A percentile compares a stretch with the other conserved stretches of the same genome.
Conservation (phyloP, 345 rosid species). For the Gossypium ekmanianum region DNA sequence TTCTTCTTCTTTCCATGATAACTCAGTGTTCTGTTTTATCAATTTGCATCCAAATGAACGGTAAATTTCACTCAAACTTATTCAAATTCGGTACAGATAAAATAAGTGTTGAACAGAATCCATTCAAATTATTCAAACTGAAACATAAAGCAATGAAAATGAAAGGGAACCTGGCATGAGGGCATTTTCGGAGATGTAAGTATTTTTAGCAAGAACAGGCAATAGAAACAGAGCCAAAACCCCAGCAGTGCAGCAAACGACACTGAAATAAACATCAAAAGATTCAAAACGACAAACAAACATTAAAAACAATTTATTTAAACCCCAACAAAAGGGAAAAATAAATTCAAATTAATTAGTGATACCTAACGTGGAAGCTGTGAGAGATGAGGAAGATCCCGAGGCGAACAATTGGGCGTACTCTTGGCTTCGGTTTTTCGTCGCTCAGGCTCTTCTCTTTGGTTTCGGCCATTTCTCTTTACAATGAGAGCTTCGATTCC, state of each 20-base stretch:
- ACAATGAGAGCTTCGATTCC: background rate
- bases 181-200: constrained; percentile 95
- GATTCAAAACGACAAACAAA: background rate
- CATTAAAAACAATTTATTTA: background rate
- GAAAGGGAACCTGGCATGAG: constrained; percentile 84
- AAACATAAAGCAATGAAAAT: constrained; percentile 3
- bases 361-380: constrained; percentile 63
- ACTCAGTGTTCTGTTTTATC: background rate
- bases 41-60: background rate
- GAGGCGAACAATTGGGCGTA: constrained; percentile 75
- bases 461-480: constrained; percentile 11
- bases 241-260: constrained; percentile 71
- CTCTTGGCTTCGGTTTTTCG: constrained; percentile 28
- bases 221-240: constrained; percentile 64
- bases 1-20: background rate
- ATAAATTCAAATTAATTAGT: background rate
- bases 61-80: constrained; percentile 1
- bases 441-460: background rate
- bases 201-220: constrained; percentile 87
- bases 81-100: background rate
- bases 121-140: constrained; percentile 1
- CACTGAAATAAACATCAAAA: constrained; percentile 37
- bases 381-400: constrained; percentile 79
- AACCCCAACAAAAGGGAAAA: background rate
- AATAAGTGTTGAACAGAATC: background rate